A percentile compares a stretch with the other conserved stretches of the same genome.
These are phyloP conservation scores for Auriscalpium microsporum DNA, from an alignment of 768 basidiomycete genomes.

Conservation along the genomic window DNA sequence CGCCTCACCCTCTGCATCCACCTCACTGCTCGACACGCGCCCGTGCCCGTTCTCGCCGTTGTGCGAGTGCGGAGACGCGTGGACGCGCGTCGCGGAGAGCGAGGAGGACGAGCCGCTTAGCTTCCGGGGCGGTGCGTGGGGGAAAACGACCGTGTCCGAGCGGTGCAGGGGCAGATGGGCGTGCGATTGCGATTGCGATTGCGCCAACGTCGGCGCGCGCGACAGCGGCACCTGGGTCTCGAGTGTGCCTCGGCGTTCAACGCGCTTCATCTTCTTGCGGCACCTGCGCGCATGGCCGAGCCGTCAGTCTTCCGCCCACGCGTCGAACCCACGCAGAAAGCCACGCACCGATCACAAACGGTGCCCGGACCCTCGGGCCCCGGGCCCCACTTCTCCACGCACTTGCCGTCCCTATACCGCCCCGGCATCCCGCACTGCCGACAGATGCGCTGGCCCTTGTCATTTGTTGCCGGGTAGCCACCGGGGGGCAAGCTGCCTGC, in stretches of 20 bases:
- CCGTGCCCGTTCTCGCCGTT: neutral
- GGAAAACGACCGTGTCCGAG: too few species aligned
- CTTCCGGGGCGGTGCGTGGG: too few species aligned
- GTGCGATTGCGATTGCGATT: neutral
- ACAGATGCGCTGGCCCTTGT: slow-evolving; percentile 57
- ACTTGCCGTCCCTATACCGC: slow-evolving; percentile 72
- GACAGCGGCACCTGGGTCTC: slow-evolving; percentile 27
- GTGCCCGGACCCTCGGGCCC: slow-evolving; percentile 74
- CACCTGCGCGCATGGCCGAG: slow-evolving; percentile 31
- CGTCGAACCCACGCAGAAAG: too few species aligned
- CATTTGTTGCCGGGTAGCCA: slow-evolving; percentile 25
- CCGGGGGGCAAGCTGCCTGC: slow-evolving; percentile 20
- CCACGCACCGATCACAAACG: slow-evolving; percentile 52
- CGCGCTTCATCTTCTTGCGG: slow-evolving; percentile 76
- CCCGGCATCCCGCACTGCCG: slow-evolving; percentile 62
- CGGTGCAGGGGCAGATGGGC: too few species aligned
- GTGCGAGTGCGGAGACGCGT: too few species aligned
- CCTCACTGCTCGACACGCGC: neutral
- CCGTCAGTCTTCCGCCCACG: neutral
- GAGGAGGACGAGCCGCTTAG: too few species aligned
- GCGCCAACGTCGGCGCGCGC: neutral
- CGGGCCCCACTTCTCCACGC: slow-evolving; percentile 80
- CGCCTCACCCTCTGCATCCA: neutral
- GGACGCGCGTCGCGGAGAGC: too few species aligned
- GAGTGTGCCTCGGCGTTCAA: slow-evolving; percentile 59